Evolutionary conservation across 1,284 basidiomycete genomes (phyloP).

Genomic region (Tylopilus sp.): DNA sequence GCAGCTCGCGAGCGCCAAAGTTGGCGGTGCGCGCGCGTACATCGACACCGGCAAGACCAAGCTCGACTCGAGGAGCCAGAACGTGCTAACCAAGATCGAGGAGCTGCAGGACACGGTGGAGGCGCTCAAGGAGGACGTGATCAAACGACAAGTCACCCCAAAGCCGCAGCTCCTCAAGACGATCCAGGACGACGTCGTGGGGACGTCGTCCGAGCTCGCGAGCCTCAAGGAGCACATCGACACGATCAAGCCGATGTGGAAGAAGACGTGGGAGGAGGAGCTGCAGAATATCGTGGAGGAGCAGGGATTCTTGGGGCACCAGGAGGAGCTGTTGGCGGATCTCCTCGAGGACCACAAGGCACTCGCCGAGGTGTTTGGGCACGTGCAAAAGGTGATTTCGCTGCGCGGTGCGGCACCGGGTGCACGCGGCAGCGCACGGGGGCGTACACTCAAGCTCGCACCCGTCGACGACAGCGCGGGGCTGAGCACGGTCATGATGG

Average conservation of each 20-base stretch:
- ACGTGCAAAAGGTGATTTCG: slow-evolving; percentile 86
- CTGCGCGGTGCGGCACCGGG: slow-evolving; percentile 55
- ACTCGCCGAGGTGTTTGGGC: slow-evolving; percentile 78
- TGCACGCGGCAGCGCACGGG: slow-evolving; percentile 29
- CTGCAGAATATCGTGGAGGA: slow-evolving; percentile 96
- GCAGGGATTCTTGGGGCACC: slow-evolving; percentile 90
- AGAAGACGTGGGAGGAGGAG: slow-evolving; percentile 98
- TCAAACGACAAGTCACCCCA: slow-evolving; percentile 86
- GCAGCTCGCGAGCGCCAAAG: slow-evolving; percentile 77
- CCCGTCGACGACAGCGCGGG: slow-evolving; percentile 65
- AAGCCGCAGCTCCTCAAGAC: slow-evolving; percentile 71
- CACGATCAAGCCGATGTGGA: slow-evolving; percentile 94
- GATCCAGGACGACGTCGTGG: slow-evolving; percentile 73
- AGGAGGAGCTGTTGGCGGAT: slow-evolving; percentile 88
- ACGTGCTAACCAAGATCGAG: slow-evolving; percentile 89
- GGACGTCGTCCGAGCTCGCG: slow-evolving; percentile 71
- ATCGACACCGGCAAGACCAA: slow-evolving; percentile 91
- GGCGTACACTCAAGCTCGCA: slow-evolving; percentile 53
- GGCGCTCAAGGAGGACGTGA: slow-evolving; percentile 86
- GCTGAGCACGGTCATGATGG: slow-evolving; percentile 77
- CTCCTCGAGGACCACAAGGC: slow-evolving; percentile 91
- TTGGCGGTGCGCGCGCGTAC: slow-evolving; percentile 85
- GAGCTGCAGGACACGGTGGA: slow-evolving; percentile 94
- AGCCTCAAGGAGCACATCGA: slow-evolving; percentile 84
- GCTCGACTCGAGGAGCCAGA: slow-evolving; percentile 86